A percentile compares a stretch with the other conserved stretches of the same genome.
These are phyloP conservation scores for Sporopachydermia lactativora DNA, from an alignment of 805 yeast species.

Conservation along the genomic window DNA sequence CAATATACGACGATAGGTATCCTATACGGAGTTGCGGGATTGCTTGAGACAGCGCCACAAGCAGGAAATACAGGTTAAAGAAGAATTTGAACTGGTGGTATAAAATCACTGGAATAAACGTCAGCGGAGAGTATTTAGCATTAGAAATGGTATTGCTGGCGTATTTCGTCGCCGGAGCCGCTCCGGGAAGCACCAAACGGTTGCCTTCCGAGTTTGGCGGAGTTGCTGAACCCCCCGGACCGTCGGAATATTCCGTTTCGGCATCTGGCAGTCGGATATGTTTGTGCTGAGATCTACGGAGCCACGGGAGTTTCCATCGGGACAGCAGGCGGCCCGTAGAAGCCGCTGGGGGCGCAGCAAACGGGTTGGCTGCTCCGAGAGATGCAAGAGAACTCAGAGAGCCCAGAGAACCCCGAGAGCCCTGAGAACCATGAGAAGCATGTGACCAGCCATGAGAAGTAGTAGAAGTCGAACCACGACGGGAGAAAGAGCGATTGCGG, in stretches of 20 bases:
- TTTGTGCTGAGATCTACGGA: background rate
- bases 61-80: slow-evolving; percentile 78
- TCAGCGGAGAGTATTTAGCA: slow-evolving; percentile 82
- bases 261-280: background rate
- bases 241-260: background rate
- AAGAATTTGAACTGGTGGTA: slow-evolving; percentile 96
- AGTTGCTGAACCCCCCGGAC: background rate
- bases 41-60: slow-evolving; percentile 90
- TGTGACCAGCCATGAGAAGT: too few relatives aligned
- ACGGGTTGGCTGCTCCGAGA: background rate
- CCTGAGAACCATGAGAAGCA: too few relatives aligned
- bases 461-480: background rate
- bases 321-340: background rate
- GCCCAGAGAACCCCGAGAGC: background rate
- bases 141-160: slow-evolving; percentile 78
- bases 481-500: background rate
- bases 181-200: slow-evolving; percentile 27
- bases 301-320: too few relatives aligned
- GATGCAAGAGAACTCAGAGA: background rate
- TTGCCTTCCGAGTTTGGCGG: slow-evolving; percentile 11
- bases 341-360: background rate
- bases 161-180: slow-evolving; percentile 17
- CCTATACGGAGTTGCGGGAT: slow-evolving; percentile 88
- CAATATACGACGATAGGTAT: slow-evolving; percentile 81
- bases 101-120: slow-evolving; percentile 77